Evolutionary conservation across 2,329 filamentous ascomycete genomes (phyloP).

Genomic region (Ceratocystis ficicola): DNA sequence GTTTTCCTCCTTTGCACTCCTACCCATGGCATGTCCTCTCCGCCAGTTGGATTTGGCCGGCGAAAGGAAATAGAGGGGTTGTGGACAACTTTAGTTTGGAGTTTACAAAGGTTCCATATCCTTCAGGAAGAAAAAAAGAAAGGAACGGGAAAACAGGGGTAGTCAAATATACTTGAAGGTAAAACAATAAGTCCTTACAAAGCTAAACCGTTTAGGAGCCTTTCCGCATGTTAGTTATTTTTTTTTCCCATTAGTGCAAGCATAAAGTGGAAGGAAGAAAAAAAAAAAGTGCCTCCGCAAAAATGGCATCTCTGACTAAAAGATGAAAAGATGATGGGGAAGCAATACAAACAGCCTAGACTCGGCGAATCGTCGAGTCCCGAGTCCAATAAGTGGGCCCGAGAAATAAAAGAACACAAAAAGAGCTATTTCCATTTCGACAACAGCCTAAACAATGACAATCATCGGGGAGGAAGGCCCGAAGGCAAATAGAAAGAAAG

Average conservation of each 20-base stretch:
- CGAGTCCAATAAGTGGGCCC: slow-evolving; percentile 1
- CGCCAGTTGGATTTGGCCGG: too few relatives aligned
- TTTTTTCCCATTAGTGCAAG: not conserved
- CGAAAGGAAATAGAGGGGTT: not conserved
- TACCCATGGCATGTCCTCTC: too few relatives aligned
- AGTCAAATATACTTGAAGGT: not conserved
- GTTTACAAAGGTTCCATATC: not conserved
- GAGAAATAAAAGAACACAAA: not conserved
- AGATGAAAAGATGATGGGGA: not conserved
- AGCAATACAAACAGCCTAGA: not conserved
- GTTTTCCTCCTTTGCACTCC: too few relatives aligned
- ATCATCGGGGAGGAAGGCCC: not conserved
- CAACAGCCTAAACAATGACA: not conserved
- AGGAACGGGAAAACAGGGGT: not conserved
- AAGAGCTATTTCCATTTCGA: not conserved
- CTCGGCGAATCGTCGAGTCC: not conserved
- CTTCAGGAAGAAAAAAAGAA: not conserved
- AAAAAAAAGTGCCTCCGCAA: not conserved
- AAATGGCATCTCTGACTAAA: not conserved
- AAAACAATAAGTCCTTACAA: not conserved
- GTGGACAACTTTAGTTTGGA: not conserved
- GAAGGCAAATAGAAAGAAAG: not conserved
- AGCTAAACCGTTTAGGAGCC: not conserved
- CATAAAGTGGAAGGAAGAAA: not conserved
- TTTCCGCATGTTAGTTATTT: not conserved